Evolutionary conservation across 805 yeast species (phyloP), one percentile per base, ranked within the genome.

Genomic region (Ogataea trehaloabstinens): DNA sequence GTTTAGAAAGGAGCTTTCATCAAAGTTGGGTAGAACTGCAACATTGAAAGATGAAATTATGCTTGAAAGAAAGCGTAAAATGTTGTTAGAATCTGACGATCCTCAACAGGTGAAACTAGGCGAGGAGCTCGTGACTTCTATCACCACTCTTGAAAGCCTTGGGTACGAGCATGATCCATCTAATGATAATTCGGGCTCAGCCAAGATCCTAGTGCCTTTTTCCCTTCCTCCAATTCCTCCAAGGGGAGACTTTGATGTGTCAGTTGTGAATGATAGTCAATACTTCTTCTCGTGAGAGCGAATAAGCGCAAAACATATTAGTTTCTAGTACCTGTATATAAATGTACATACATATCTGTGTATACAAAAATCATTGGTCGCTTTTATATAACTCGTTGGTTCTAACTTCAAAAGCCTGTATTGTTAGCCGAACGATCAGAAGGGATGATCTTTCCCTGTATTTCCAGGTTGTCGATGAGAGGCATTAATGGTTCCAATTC

Each of bases 191-290:
- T 38, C 40, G 6, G 53, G 56, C 16, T 43, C 37, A 0, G 46
- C 68, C 28, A 71, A 68, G 39, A 68, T 83, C 2, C 64, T 86
- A 40, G 80, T 78, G 6, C 95, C 95, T 5, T 68, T 88, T 51
- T 64, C 60, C 31, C 67, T 88, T 46, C 95, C 95, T 0, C 71
- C 68, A 0, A 75, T 87, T 29, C 96, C 96, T 11, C 66, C 73
- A 35, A 82, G 76, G 60, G 99, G 97, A 35, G 80, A 79, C 13
- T 86, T 91, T 52, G 95, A 91, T 55, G 95, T 91, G 25, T 64
- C 67, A 28, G 75, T 74, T 41, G 82, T 90, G 30, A 73, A 74
- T 55, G 76, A 80, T 35, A 86, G 96, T 46, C 71, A 73, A 22
- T 91, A 91, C 62, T 91, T 91, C 73, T 91, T 91, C 51, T 61